A percentile compares a stretch with the other conserved stretches of the same genome.
phyloP scores from a whole-genome alignment of 352 stramenopile species.

The Phytopythium montanum region DNA sequence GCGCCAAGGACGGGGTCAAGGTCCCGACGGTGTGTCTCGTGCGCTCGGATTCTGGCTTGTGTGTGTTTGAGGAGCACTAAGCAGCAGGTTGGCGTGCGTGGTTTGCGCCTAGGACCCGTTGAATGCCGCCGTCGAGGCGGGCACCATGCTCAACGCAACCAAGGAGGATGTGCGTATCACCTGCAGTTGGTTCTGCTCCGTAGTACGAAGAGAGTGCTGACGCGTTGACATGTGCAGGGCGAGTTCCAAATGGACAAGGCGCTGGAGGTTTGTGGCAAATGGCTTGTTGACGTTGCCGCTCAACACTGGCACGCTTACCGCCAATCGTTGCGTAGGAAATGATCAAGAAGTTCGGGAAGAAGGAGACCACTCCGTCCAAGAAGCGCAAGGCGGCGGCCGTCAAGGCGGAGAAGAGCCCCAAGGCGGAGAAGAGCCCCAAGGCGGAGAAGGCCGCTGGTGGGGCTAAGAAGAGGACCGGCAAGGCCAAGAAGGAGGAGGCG shows the following conservation, averaged over 20 bases:
- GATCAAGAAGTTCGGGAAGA: slow-evolving; percentile 74
- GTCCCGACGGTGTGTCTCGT: slow-evolving; percentile 52
- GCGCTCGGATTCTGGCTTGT: not conserved
- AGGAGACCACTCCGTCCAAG: slow-evolving; percentile 37
- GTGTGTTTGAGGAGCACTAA: not conserved
- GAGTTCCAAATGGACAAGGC: slow-evolving; percentile 74
- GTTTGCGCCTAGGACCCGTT: slow-evolving; percentile 41
- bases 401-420: slow-evolving; percentile 37
- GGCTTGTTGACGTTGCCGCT: not conserved
- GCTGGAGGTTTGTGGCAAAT: slow-evolving; percentile 33
- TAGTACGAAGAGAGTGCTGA: not conserved
- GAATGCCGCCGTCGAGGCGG: slow-evolving; percentile 79
- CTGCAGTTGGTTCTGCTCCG: not conserved
- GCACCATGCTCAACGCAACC: slow-evolving; percentile 85
- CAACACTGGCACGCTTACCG: not conserved
- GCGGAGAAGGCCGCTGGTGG: slow-evolving; percentile 23
- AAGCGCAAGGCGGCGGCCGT: slow-evolving; percentile 40
- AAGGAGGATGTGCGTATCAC: slow-evolving; percentile 47
- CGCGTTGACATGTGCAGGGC: slow-evolving; percentile 21
- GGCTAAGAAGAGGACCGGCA: slow-evolving; percentile 17
- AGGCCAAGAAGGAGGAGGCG: slow-evolving; percentile 17
- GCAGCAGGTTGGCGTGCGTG: not conserved
- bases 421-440: slow-evolving; percentile 26
- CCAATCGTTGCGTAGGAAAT: slow-evolving; percentile 39
- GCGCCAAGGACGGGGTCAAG: slow-evolving; percentile 70